Conservation (phyloP, 768 basidiomycete species). For the Pisolithus marmoratus region DNA sequence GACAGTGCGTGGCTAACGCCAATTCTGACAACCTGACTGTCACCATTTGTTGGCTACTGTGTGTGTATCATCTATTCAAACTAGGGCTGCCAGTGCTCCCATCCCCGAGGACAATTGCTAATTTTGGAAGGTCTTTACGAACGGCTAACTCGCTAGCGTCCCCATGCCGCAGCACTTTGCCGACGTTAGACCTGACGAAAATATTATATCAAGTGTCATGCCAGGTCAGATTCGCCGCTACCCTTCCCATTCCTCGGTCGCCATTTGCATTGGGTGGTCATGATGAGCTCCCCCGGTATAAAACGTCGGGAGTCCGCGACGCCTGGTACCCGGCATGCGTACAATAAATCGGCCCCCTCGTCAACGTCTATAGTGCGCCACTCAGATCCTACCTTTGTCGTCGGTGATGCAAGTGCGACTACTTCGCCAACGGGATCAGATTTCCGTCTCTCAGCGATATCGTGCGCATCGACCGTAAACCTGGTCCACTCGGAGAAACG, state of each 20-base stretch:
- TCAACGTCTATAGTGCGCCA: not conserved
- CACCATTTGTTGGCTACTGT: too few species aligned
- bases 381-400: not conserved
- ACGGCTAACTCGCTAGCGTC: conserved; percentile 14
- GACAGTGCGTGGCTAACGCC: too few species aligned
- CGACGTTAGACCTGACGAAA: conserved; percentile 5
- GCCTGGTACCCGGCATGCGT: conserved; percentile 22
- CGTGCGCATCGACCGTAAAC: conserved; percentile 17
- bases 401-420: conserved; percentile 4
- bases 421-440: conserved; percentile 17
- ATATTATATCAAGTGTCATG: conserved; percentile 1
- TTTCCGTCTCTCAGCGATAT: conserved; percentile 18
- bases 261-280: not conserved
- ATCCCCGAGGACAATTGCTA: conserved; percentile 1
- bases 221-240: not conserved
- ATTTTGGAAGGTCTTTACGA: conserved; percentile 29
- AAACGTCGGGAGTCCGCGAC: conserved; percentile 24
- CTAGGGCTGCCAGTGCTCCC: too few species aligned
- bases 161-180: conserved; percentile 1
- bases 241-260: conserved; percentile 2
- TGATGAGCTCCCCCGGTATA: conserved; percentile 8
- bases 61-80: too few species aligned
- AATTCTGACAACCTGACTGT: too few species aligned
- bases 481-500: conserved; percentile 18
- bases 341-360: conserved; percentile 10